Evolutionary conservation across 176 grass and related monocot genomes (phyloP), one percentile per base, ranked within the genome.

Genomic region (Oryza glumipatula): DNA sequence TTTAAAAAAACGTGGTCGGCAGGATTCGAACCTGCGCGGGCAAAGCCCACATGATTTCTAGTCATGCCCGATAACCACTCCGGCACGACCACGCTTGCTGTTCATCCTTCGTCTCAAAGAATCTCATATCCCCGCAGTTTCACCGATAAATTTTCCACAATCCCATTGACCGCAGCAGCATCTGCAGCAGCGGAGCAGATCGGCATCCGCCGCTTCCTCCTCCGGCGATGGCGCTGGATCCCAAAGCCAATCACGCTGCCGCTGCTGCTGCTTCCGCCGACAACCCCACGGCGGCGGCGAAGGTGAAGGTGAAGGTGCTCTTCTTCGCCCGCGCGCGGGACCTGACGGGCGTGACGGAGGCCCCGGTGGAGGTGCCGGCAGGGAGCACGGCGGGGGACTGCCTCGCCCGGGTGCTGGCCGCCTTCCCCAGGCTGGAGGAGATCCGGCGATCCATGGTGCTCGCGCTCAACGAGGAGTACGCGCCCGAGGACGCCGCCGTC

Each of bases 1-100:
- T 32, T 32, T 32, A 32, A 36, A 36, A 36, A 36, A 9, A 1
- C 87, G 89, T 94, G 82, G 85, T 90, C 89, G 85, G 94, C 78
- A 94, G 91, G 89, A 94, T 94, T 97, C 89, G 85, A 94, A 94
- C 82, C 91, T 94, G 89, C 91, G 87, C 85, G 91, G 94, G 91
- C 87, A 90, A 0, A 92, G 84, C 91, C 94, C 89, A 97, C 87
- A 92, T 92, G 94, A 96, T 93, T 96, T 93, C 94, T 96, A 91
- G 89, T 94, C 94, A 92, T 92, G 89, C 94, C 89, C 89, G 87
- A 94, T 94, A 97, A 90, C 91, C 91, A 94, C 89, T 97, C 92
- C 88, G 92, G 89, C 94, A 94, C 92, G 92, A 89, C 91, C 89
- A 89, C 88, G 36, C 6, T 54, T 4, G 12, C 12, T 48, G 41